Evolutionary conservation across 2,329 filamentous ascomycete genomes (phyloP), one percentile per base, ranked within the genome.

Genomic region (Monosporascus sp.): DNA sequence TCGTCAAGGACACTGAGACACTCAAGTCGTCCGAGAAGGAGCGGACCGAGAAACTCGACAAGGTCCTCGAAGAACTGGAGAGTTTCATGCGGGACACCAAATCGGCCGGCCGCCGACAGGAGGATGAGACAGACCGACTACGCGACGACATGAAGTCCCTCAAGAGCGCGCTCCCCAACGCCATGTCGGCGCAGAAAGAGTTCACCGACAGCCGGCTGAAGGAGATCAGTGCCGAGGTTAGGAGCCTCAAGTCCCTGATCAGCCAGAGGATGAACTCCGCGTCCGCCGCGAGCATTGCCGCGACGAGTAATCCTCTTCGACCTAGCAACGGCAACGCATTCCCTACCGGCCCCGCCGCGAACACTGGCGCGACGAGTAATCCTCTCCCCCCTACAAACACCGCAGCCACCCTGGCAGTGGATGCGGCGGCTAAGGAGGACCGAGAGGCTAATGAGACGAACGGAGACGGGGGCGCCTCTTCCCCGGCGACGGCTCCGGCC

Each of bases 221-320:
- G 70, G 94, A 97, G 63, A 82, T 99, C 60, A 89, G 89, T 60
- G 82, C 79, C 7, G 94, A 99, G 72, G 78, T 99, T 63, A 90
- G 89, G 76, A 97, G 92, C 68, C 76, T 99, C 64, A 97, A 97
- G 80, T 89, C 89, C 2, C 77, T 99, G 50, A 83, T 99, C 63
- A 75, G 78, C 44, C 82, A 86, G 69, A 74, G 84, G 55, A 80
- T 86, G 78, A 76, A 72, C 51, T 35, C 53, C 43, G 18, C 18
- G 5, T 24, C 48, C 11, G 24, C 55, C 15, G 48, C 55, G 41
- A 55, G 50, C 31, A 54, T 45, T 22, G 25, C 31, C 47, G 47
- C 44, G 39, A 51, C 54, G 7, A 57, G 56, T 39, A 56, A 54
- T 41, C 57, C 58, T 38, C 55, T 61, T 11, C 55, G 56, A 31